These are phyloP conservation scores for Hysterium pulicare DNA, from an alignment of 2,329 filamentous ascomycete genomes.

Conservation along the genomic window DNA sequence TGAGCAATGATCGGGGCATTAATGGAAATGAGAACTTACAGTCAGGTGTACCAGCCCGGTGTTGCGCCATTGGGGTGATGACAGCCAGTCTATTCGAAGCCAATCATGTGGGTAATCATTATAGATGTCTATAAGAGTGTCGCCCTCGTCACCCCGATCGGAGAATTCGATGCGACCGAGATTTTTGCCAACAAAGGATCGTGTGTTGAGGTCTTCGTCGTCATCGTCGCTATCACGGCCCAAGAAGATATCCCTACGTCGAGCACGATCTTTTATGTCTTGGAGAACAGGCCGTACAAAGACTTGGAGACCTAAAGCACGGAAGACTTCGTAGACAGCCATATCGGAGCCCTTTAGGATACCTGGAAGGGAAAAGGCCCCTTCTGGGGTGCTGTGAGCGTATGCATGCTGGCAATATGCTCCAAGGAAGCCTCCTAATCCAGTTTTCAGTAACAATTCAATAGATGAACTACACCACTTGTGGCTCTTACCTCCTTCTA, in stretches of 20 bases:
- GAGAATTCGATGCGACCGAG: not conserved
- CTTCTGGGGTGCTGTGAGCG: constrained; percentile 36
- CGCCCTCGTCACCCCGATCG: not conserved
- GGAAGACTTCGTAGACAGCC: constrained; percentile 39
- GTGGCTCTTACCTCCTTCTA: constrained; percentile 36
- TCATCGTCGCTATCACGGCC: not conserved
- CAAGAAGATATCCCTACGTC: not conserved
- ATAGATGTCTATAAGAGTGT: not conserved
- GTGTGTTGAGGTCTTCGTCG: not conserved
- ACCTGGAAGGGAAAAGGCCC: constrained; percentile 26
- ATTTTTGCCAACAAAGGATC: not conserved
- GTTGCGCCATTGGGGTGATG: not conserved
- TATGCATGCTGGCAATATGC: constrained; percentile 49
- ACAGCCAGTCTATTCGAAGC: constrained; percentile 8
- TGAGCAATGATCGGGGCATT: not conserved
- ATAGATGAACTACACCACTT: no score
- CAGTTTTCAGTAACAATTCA: constrained; percentile 1
- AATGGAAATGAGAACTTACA: constrained; percentile 3
- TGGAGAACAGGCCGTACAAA: constrained; percentile 28
- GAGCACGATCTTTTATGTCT: not conserved
- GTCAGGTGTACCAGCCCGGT: constrained; percentile 4
- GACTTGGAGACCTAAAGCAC: constrained; percentile 28
- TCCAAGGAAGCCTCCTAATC: constrained; percentile 44
- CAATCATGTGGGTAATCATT: constrained; percentile 1
- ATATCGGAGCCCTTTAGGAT: constrained; percentile 49